Conservation (phyloP, 2,329 filamentous ascomycete genomes). For the Pyrenochaeta sp. region DNA sequence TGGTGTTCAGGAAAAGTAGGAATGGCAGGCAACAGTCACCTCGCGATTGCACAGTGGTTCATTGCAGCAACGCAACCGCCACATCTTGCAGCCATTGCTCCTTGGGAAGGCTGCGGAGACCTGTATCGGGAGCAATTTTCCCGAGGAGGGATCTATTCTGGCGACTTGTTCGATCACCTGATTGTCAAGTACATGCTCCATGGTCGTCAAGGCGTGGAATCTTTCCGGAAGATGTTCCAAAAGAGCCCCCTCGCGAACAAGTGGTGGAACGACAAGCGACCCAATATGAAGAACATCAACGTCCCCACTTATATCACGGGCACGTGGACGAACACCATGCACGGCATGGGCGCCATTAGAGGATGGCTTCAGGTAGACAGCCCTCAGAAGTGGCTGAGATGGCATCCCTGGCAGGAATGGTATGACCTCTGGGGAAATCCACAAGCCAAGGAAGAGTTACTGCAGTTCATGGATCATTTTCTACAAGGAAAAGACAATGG, state of each 20-base stretch:
- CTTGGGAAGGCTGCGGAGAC: conserved; percentile 53
- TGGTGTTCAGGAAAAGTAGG: conserved; percentile 56
- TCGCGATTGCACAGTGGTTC: conserved; percentile 52
- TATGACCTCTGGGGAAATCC: conserved; percentile 11
- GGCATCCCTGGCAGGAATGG: conserved; percentile 13
- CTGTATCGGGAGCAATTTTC: conserved; percentile 1
- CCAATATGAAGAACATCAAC: conserved; percentile 13
- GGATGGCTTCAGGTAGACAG: conserved; percentile 5
- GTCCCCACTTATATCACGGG: conserved; percentile 18
- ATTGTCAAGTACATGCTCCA: not conserved
- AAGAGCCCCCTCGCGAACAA: conserved; percentile 4
- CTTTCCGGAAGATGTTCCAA: conserved; percentile 1
- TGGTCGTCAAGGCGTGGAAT: conserved; percentile 5
- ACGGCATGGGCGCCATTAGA: conserved; percentile 18
- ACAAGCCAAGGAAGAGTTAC: conserved; percentile 8
- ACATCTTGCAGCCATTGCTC: conserved; percentile 52
- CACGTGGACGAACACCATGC: conserved; percentile 14
- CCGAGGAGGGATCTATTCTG: conserved; percentile 20
- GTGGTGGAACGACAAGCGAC: conserved; percentile 17
- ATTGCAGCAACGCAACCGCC: conserved; percentile 53
- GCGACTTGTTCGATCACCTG: not conserved
- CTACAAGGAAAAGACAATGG: conserved; percentile 53
- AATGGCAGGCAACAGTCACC: conserved; percentile 54
- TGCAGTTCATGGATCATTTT: conserved; percentile 56
- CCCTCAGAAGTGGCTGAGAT: conserved; percentile 6